phyloP scores from a whole-genome alignment of 2,329 filamentous ascomycete genomes.

The Fusarium graminum region DNA sequence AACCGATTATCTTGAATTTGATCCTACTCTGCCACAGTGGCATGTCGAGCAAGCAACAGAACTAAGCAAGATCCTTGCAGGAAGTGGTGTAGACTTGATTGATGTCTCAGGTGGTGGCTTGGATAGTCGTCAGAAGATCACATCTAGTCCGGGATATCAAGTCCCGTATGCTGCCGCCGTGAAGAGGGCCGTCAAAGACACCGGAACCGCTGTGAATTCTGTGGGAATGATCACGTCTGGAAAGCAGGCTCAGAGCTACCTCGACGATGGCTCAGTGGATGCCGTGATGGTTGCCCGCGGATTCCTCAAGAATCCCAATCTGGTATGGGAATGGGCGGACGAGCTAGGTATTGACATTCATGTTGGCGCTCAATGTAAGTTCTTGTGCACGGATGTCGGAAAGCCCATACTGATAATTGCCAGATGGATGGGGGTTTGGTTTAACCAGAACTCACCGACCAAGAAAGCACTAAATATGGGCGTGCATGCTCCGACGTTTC shows the following conservation, averaged over 20 bases:
- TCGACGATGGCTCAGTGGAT: conserved; percentile 61
- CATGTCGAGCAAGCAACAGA: conserved; percentile 70
- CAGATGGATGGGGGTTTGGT: conserved; percentile 47
- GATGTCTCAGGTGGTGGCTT: conserved; percentile 77
- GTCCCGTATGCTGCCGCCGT: conserved; percentile 73
- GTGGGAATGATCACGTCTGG: conserved; percentile 62
- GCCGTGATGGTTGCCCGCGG: conserved; percentile 61
- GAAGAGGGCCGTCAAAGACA: conserved; percentile 76
- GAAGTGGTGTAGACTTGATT: conserved; percentile 76
- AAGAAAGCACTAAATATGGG: conserved; percentile 32
- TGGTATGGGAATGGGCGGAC: conserved; percentile 67
- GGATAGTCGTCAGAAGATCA: conserved; percentile 69
- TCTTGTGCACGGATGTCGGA: fast-evolving
- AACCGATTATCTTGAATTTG: conserved; percentile 78
- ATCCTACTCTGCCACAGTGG: conserved; percentile 69
- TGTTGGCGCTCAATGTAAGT: conserved; percentile 55
- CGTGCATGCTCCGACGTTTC: fast-evolving
- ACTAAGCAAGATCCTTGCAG: conserved; percentile 72
- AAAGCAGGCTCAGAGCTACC: conserved; percentile 60
- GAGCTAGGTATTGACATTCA: conserved; percentile 62
- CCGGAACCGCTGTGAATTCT: conserved; percentile 53
- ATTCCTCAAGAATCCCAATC: conserved; percentile 68
- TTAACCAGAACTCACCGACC: conserved; percentile 47
- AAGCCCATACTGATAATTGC: conserved; percentile 1
- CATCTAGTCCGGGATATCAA: conserved; percentile 75